Evolutionary conservation across 1,284 basidiomycete genomes (phyloP).

Genomic region (Schizophyllum amplum): DNA sequence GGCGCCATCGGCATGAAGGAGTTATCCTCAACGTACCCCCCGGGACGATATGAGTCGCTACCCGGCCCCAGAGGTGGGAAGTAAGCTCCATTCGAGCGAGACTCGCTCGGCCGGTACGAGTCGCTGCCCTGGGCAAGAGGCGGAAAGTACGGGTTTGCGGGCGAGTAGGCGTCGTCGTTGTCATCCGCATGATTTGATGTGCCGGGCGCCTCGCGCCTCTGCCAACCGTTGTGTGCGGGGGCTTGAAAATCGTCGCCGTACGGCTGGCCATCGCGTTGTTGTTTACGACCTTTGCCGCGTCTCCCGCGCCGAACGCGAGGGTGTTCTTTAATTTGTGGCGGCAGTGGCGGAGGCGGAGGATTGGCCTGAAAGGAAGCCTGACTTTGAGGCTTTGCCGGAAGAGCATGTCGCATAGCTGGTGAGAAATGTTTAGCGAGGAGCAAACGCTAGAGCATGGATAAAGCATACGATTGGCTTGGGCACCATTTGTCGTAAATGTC

Average conservation of each 20-base stretch:
- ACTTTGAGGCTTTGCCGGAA: conserved; percentile 9
- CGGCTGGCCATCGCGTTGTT: not conserved
- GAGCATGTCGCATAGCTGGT: conserved; percentile 2
- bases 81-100: conserved; percentile 41
- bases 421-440: not conserved
- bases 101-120: not conserved
- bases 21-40: not conserved
- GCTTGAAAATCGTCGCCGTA: no score
- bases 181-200: not conserved
- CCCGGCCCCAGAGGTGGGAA: conserved; percentile 33
- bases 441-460: not conserved
- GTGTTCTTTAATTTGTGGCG: no score
- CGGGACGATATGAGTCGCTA: not conserved
- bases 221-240: not conserved
- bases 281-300: no score
- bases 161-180: not conserved
- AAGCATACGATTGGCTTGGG: not conserved
- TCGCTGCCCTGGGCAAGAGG: not conserved
- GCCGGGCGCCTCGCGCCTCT: not conserved
- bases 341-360: not conserved
- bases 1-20: not conserved
- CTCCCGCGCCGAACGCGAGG: no score
- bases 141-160: not conserved
- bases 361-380: not conserved
- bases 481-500: no score